Percentiles rank a stretch among this genome's conserved stretches.
Evolutionary conservation across 108 stramenopile species (phyloP).

Genomic region (Nannochloropsis granulata): DNA sequence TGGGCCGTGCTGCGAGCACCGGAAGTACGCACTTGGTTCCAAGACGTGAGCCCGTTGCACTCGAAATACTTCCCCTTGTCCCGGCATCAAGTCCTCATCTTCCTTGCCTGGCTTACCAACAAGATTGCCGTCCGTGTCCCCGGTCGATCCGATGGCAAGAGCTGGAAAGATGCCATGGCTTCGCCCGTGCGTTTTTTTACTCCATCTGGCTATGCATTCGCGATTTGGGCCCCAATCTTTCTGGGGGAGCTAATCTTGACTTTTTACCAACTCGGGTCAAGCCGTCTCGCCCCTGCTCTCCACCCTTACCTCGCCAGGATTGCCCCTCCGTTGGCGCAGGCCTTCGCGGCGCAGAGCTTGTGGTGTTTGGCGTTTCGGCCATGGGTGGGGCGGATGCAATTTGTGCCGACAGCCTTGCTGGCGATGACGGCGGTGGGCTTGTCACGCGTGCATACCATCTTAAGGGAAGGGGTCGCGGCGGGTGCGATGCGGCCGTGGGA

Average conservation of each 20-base stretch:
- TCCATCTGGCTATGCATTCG: constrained; percentile 27
- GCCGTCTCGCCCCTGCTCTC: neutral
- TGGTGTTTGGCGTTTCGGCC: constrained; percentile 24
- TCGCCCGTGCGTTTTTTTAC: constrained; percentile 15
- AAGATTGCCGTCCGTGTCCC: neutral
- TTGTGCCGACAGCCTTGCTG: constrained; percentile 14
- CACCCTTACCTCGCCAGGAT: neutral
- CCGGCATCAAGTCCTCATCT: constrained; percentile 14
- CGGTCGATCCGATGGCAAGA: constrained; percentile 20
- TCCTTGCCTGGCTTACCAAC: constrained; percentile 1
- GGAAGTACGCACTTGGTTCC: neutral
- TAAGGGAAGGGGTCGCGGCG: neutral
- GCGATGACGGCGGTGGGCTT: constrained; percentile 1
- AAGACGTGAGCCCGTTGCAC: neutral
- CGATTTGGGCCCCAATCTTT: constrained; percentile 34
- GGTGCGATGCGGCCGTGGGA: neutral
- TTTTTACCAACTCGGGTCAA: neutral
- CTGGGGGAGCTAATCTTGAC: neutral
- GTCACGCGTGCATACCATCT: constrained; percentile 8
- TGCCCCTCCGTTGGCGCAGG: neutral
- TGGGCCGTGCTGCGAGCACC: neutral
- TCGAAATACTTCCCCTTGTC: neutral
- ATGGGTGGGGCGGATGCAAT: constrained; percentile 23
- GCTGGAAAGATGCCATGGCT: neutral
- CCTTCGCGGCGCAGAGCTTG: neutral